Base-by-base conservation (phyloP, 2,329 filamentous ascomycete genomes). In the Daldinia sp. region DNA sequence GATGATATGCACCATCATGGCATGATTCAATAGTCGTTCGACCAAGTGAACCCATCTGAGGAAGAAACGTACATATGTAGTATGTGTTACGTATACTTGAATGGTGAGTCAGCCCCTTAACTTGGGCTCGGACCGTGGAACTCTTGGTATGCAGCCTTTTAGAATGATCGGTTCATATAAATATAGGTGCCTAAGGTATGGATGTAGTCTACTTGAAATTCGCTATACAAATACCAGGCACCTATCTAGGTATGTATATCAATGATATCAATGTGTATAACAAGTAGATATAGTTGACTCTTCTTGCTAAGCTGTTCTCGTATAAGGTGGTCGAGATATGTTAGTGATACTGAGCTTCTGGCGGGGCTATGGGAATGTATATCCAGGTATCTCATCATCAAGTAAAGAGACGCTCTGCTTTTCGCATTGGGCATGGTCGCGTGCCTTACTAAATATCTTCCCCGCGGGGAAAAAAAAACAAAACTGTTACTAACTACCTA, bases 1-100 rank as follows among this genome's bases (percentile, higher is more conserved):
- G 15, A n/a, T 2, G 37, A 42, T 44, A 30, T n/a, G 10, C 35
- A 18, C 23, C 26, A 44, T 42, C 39, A n/a, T 57, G 39, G 39
- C 23, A 33, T 57, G 54, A 33, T 57, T 57, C 13, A 33, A 26
- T n/a, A n/a, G 37, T 57, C 26, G 54, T 57, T 46, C 37, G 54
- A 42, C 39, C 6, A 20, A 18, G 37, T 57, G 26, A 57, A 30
- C 20, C 23, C 37, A 20, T 41, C 23, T 18, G 13, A 39, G 37
- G 6, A 30, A 56, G 9, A 41, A 20, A 30, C 12, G 20, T 28
- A 39, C n/a, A 30, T 41, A 41, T 41, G 35, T 23, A 6, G 6
- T 1, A 10, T 46, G 23, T 26, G 35, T 23, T 20, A 18, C n/a
- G 18, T 33, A 33, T 12, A 46, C n/a, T 46, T 15, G 2, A 15